Base-by-base conservation (phyloP, 192 early-diverging fungal species). In the Chytriomyces sp. region DNA sequence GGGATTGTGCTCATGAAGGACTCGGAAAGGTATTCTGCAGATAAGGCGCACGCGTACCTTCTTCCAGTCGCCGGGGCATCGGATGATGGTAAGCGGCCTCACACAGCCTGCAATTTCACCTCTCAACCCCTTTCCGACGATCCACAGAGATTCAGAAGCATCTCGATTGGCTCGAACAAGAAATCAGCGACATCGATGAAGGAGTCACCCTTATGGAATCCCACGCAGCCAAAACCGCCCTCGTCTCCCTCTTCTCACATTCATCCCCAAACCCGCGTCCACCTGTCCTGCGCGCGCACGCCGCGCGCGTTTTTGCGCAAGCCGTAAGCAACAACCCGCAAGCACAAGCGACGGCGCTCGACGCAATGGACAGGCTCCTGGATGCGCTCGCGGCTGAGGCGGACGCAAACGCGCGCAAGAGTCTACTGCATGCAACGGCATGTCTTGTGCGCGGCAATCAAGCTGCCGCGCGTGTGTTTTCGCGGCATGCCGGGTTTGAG, bases 251-350 rank as follows among this genome's bases (percentile, higher is more conserved):
- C 19, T 6, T 70, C 30, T 0, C 68, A 31, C 12, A 32, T 10
- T 25, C 22, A 22, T 14, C 33, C 1, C 17, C 44, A 49, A 3
- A 2, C 14, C 44, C 44, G 14, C 17, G 14, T 3, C 44, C 44
- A 49, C 44, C 36, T 33, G 6, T 7, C 8, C 39, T 70, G 22
- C 68, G 68, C 14, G 25, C 40, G 22, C 56, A 36, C 38, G 68
- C 68, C 3, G 68, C 68, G 0, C 54, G 68, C 12, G 68, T 70
- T 19, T 70, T 26, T 49, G 68, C 68, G 3, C 41, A 12, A 12
- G 54, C 57, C n/a, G 55, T 70, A 17, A 32, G 31, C 32, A 70
- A 70, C 39, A 70, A 70, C 68, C 26, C 31, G 6, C 12, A 17
- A 5, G 68, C 68, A 28, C 68, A 70, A 32, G n/a, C 8, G 22